Conservation (phyloP, 768 basidiomycete species). For the Lentinula lateritia region DNA sequence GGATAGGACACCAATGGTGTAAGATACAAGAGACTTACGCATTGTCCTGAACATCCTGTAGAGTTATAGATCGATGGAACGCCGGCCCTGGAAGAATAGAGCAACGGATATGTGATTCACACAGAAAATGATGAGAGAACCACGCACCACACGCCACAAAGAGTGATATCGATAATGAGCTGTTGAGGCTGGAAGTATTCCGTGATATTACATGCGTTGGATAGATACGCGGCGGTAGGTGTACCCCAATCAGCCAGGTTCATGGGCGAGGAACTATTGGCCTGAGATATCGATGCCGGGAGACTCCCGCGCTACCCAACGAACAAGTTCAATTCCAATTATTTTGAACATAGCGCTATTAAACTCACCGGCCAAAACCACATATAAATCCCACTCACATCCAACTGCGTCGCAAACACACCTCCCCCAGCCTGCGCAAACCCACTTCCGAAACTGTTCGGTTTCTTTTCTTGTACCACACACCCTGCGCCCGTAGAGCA, state of each 20-base stretch:
- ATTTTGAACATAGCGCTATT: not conserved
- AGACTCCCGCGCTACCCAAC: not conserved
- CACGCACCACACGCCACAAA: slow-evolving; percentile 45
- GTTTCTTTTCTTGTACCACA: slow-evolving; percentile 34
- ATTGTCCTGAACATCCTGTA: slow-evolving; percentile 37
- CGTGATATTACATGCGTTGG: slow-evolving; percentile 36
- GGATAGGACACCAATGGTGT: no score
- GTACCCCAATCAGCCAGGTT: slow-evolving; percentile 33
- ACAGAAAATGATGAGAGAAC: not conserved
- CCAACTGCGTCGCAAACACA: slow-evolving; percentile 21
- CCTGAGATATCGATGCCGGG: slow-evolving; percentile 15
- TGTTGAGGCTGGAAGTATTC: slow-evolving; percentile 43
- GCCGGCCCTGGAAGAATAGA: no score
- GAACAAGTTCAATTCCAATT: no score
- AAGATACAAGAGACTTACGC: slow-evolving; percentile 25
- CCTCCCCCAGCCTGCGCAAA: slow-evolving; percentile 49
- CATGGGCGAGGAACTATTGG: slow-evolving; percentile 10
- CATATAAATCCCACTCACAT: slow-evolving; percentile 4
- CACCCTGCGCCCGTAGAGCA: slow-evolving; percentile 36
- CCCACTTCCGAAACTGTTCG: slow-evolving; percentile 39
- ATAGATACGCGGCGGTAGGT: slow-evolving; percentile 38
- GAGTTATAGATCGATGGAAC: slow-evolving; percentile 8
- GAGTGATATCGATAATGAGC: slow-evolving; percentile 48
- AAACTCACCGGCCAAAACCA: slow-evolving; percentile 5
- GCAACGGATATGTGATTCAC: no score